Base-by-base conservation (phyloP, 23 red algal genomes). In the Gracilariopsis chorda region DNA sequence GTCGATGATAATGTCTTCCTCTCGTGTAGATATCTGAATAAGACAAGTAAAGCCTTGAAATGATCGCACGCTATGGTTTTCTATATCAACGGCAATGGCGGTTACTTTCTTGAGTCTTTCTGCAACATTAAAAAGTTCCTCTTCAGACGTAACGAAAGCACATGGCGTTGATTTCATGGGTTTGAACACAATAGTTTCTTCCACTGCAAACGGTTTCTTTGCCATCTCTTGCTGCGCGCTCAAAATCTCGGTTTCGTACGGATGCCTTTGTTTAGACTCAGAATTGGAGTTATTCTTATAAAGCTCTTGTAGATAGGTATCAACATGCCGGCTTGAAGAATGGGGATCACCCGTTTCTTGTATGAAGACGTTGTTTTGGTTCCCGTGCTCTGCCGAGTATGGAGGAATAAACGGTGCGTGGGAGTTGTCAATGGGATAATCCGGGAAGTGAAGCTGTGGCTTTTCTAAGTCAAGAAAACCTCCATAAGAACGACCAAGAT, bases 21-120 rank as follows among this genome's bases (percentile, higher is more conserved):
- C 43, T 34, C 90, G 72, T 3, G 97, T 90, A 21, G 92, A 95
- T 42, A 95, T 60, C 74, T 99, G 97, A 64, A 99, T 92, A 14
- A 99, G 84, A 79, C 97, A 99, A 5, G 84, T 94, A 41, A 99
- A 99, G 25, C 97, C 97, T 77, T 99, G 97, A 77, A 90, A 99
- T 27, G 88, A 87, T 73, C 97, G 90, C 51, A 85, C 55, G 48
- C 77, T 84, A 72, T 99, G 97, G 64, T 90, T 80, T 56, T 99
- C 97, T 55, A 99, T 64, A 88, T 99, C 97, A 23, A 99, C 86
- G 1, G 97, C 97, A 8, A 99, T 84, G 28, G 60, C 72, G 25
- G 37, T 75, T 19, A 64, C 43, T 5, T 29, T 64, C 35, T 68
- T 81, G 6, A 95, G 39, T 17, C 79, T 57, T 52, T 86, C 72